These are phyloP conservation scores for Clonostachys solani DNA, from an alignment of 2,329 filamentous ascomycete species.

Conservation along the genomic window DNA sequence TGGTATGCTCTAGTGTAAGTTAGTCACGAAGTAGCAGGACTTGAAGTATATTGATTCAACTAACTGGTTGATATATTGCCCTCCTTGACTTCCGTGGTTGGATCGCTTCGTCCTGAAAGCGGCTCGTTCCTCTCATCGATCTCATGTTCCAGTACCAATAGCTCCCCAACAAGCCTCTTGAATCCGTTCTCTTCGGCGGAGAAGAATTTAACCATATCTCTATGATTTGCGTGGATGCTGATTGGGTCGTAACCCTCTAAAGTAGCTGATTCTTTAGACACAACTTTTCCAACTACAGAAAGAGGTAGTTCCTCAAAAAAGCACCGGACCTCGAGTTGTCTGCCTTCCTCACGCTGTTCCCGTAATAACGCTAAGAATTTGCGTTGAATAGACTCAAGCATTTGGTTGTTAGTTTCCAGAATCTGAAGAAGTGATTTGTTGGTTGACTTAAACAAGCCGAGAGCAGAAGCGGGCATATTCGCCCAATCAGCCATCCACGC, in stretches of 20 bases:
- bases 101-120: too few species aligned
- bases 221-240: conserved; percentile 22
- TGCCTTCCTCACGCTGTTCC: conserved; percentile 5
- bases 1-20: too few species aligned
- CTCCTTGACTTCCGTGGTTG: too few species aligned
- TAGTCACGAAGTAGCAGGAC: too few species aligned
- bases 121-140: too few species aligned
- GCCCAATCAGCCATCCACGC: conserved; percentile 26
- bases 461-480: conserved; percentile 13
- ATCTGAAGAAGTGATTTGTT: conserved; percentile 16
- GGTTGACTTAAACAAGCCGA: conserved; percentile 21
- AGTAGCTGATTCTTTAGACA: conserved; percentile 20
- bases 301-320: conserved; percentile 28
- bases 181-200: conserved; percentile 20
- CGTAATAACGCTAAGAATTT: conserved; percentile 19
- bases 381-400: conserved; percentile 14
- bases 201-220: conserved; percentile 23
- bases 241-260: conserved; percentile 17
- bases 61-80: too few species aligned
- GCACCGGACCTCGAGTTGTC: conserved; percentile 17
- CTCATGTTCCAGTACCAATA: conserved; percentile 1
- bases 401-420: conserved; percentile 10
- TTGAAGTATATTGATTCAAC: too few species aligned
- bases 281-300: conserved; percentile 11
- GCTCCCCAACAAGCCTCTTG: conserved; percentile 14